A percentile compares a stretch with the other conserved stretches of the same genome.
These are phyloP conservation scores for Saccharomyces jurei DNA, from an alignment of 805 yeast genomes.

Conservation along the genomic window DNA sequence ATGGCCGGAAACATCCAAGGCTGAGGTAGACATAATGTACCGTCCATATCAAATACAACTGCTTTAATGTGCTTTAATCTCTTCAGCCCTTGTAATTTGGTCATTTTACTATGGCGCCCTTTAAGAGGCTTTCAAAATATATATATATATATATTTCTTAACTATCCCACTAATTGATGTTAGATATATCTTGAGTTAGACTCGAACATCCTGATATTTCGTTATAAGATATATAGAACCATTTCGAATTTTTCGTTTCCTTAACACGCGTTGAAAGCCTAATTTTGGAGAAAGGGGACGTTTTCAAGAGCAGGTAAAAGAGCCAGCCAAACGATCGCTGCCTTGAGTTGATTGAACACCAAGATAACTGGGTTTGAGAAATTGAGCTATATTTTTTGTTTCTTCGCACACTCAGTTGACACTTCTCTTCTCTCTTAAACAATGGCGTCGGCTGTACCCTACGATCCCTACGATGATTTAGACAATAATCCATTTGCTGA, in stretches of 20 bases:
- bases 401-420: constrained; percentile 16
- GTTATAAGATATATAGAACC: not conserved
- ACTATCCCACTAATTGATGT: not conserved
- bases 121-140: not conserved
- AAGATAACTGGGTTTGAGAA: not conserved
- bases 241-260: not conserved
- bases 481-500: constrained; percentile 59
- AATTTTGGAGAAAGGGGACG: not conserved
- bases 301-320: not conserved
- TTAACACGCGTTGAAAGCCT: not conserved
- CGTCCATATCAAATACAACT: constrained; percentile 72
- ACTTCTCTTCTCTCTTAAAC: constrained; percentile 9
- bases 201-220: not conserved
- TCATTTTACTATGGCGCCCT: constrained; percentile 7
- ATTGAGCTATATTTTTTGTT: constrained; percentile 21
- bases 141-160: not conserved
- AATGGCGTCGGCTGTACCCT: constrained; percentile 15
- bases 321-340: not conserved
- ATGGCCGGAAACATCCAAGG: constrained; percentile 50
- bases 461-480: constrained; percentile 38
- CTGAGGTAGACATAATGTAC: constrained; percentile 63
- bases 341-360: not conserved
- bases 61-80: constrained; percentile 34
- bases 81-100: constrained; percentile 16
- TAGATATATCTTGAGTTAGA: not conserved